Conservation (phyloP, 2,329 filamentous ascomycete species). For the Huntiella omanensis region DNA sequence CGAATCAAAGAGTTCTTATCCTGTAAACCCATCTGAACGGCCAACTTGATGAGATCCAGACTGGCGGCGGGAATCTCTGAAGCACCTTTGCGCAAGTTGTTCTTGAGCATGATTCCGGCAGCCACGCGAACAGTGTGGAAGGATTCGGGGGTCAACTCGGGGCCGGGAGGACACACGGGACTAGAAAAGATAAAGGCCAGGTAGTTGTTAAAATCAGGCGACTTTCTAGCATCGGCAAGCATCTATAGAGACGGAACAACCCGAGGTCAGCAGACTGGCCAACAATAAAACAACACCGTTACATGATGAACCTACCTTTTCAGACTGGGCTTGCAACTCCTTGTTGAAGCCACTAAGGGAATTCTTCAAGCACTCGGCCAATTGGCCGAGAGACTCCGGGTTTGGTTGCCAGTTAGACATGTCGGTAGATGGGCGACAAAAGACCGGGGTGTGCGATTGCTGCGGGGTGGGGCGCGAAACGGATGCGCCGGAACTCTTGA, state of each 20-base stretch:
- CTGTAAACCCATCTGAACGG: constrained; percentile 60
- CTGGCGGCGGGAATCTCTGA: constrained; percentile 56
- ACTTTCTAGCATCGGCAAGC: constrained; percentile 73
- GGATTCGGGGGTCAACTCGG: constrained; percentile 39
- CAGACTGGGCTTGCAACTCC: constrained; percentile 70
- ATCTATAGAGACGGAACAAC: constrained; percentile 38
- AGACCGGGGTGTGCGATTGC: too few species aligned
- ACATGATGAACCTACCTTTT: constrained; percentile 41
- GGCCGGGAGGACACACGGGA: constrained; percentile 38
- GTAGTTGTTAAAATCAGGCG: constrained; percentile 94
- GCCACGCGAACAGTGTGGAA: constrained; percentile 67
- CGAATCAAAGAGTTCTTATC: constrained; percentile 70
- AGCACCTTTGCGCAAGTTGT: constrained; percentile 63
- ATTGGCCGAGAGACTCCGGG: constrained; percentile 70
- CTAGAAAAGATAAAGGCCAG: constrained; percentile 78
- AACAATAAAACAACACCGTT: neutral
- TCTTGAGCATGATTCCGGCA: constrained; percentile 89
- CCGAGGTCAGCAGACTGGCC: too few species aligned
- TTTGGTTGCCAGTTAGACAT: constrained; percentile 84
- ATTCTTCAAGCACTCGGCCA: constrained; percentile 76
- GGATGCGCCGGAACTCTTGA: too few species aligned
- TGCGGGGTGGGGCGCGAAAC: too few species aligned
- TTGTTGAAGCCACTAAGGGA: constrained; percentile 74
- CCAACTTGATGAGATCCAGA: constrained; percentile 58
- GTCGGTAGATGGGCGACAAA: constrained; percentile 13